Percentiles rank a stretch among this genome's conserved stretches.
These are phyloP conservation scores for Lodderomyces pseudojiufengensis DNA, from an alignment of 1,139 yeast genomes.

Conservation along the genomic window DNA sequence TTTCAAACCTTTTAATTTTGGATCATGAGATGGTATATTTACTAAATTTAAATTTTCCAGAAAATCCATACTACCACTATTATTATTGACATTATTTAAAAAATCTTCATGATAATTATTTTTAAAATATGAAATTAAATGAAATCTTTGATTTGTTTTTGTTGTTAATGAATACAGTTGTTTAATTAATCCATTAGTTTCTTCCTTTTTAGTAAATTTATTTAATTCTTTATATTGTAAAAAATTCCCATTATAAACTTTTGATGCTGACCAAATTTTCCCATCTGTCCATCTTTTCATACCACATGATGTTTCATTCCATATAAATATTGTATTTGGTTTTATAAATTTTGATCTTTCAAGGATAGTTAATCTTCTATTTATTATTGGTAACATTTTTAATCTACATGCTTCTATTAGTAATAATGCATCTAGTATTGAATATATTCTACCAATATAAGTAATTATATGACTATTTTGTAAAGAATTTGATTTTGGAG, in stretches of 20 bases:
- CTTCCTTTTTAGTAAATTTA: conserved; percentile 15
- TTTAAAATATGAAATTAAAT: conserved; percentile 48
- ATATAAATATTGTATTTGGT: conserved; percentile 62
- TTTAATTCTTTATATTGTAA: conserved; percentile 63
- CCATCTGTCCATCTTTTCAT: conserved; percentile 82
- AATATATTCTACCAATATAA: conserved; percentile 55
- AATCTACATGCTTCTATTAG: conserved; percentile 62
- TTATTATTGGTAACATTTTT: conserved; percentile 54
- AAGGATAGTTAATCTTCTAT: conserved; percentile 54
- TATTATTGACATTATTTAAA: neutral
- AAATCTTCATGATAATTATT: conserved; percentile 8
- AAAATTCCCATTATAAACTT: conserved; percentile 59
- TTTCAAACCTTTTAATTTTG: conserved; percentile 17
- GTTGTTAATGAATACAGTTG: conserved; percentile 56
- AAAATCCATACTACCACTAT: too few species aligned
- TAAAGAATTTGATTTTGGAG: too few species aligned
- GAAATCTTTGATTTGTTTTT: conserved; percentile 47
- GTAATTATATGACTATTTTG: conserved; percentile 42
- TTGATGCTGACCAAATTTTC: conserved; percentile 64
- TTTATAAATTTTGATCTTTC: conserved; percentile 49
- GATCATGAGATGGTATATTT: conserved; percentile 19
- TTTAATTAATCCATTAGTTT: conserved; percentile 45
- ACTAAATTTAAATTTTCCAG: neutral
- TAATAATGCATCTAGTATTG: conserved; percentile 60
- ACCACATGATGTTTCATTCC: conserved; percentile 70